Evolutionary conservation across 768 basidiomycete genomes (phyloP).

Genomic region (Lactarius sanguifluus): DNA sequence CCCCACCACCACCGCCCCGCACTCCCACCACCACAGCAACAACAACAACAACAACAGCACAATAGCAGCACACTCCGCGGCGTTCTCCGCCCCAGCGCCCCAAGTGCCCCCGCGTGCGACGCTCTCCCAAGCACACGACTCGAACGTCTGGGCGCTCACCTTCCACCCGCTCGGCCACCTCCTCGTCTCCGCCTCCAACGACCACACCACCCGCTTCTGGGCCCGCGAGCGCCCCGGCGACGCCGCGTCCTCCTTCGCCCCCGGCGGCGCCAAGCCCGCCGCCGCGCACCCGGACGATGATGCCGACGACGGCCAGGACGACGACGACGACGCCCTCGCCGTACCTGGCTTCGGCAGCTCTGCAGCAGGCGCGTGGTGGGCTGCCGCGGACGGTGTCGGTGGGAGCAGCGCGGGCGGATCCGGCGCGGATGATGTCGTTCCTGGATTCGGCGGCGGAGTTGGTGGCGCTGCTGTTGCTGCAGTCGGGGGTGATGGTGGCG

Average conservation of each 20-base stretch:
- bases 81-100: conserved; percentile 30
- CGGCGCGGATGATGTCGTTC: conserved; percentile 45
- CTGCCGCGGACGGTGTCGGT: conserved; percentile 23
- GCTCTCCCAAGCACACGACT: conserved; percentile 96
- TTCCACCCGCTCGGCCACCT: conserved; percentile 97
- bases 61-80: neutral
- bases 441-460: conserved; percentile 38
- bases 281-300: conserved; percentile 59
- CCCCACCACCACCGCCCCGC: neutral
- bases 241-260: conserved; percentile 69
- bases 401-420: conserved; percentile 38
- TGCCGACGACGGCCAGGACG: conserved; percentile 41
- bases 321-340: conserved; percentile 73
- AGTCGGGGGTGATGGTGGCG: neutral
- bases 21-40: neutral
- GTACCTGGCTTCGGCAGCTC: conserved; percentile 71
- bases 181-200: conserved; percentile 92
- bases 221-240: conserved; percentile 89
- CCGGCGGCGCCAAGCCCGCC: conserved; percentile 83
- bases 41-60: neutral
- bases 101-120: conserved; percentile 63
- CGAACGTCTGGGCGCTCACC: conserved; percentile 93
- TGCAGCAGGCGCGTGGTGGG: conserved; percentile 37
- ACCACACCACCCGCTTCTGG: conserved; percentile 99
- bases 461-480: conserved; percentile 37